Evolutionary conservation across 1,284 basidiomycete species (phyloP).

Genomic region (Gomphus bonarii): DNA sequence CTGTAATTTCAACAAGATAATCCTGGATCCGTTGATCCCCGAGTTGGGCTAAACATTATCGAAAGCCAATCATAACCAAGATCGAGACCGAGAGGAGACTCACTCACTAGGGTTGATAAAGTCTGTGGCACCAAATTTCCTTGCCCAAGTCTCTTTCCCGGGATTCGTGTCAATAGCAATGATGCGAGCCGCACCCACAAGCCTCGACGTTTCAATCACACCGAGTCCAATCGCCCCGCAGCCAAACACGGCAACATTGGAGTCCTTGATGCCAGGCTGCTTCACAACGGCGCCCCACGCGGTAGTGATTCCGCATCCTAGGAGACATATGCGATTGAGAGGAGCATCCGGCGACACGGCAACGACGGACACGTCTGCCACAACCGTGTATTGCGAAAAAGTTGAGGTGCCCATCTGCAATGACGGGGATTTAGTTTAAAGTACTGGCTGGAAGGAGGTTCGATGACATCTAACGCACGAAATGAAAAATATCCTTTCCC

Average conservation of each 20-base stretch:
- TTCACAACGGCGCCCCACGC: conserved; percentile 86
- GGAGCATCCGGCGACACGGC: conserved; percentile 81
- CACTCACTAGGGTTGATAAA: conserved; percentile 71
- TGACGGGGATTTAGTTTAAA: background rate
- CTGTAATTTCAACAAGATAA: conserved; percentile 85
- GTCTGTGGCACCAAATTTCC: conserved; percentile 94
- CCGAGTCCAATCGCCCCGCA: conserved; percentile 95
- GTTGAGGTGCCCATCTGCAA: conserved; percentile 96
- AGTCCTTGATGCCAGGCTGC: conserved; percentile 69
- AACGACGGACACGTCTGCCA: conserved; percentile 95
- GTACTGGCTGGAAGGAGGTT: background rate
- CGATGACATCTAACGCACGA: conserved; percentile 42
- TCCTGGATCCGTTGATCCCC: conserved; percentile 83
- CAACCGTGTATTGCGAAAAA: conserved; percentile 98
- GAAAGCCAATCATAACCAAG: no score
- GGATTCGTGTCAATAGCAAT: conserved; percentile 93
- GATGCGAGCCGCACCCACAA: conserved; percentile 76
- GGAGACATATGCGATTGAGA: conserved; percentile 88
- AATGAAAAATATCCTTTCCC: conserved; percentile 85
- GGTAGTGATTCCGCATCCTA: conserved; percentile 97
- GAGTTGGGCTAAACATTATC: conserved; percentile 38
- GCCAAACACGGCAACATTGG: conserved; percentile 90
- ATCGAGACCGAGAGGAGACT: no score
- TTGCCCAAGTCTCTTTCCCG: conserved; percentile 79
- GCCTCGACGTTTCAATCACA: conserved; percentile 73